Evolutionary conservation across 164 flowering plant genomes (phyloP).

Genomic region (grape (Vitis vinifera)): ASM3070453v1 NC_081818.1:7210001-7210500

Average conservation of each 20-base stretch:
- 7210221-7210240: too few relatives aligned
- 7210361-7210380: too few relatives aligned
- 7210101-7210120: constrained; percentile 11
- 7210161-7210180: not conserved
- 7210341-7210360: not conserved
- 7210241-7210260: too few relatives aligned
- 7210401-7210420: not conserved
- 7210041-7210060: constrained; percentile 1
- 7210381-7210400: too few relatives aligned
- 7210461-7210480: not conserved
- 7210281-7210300: too few relatives aligned
- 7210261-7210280: too few relatives aligned
- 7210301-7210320: too few relatives aligned
- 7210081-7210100: not conserved
- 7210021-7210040: too few relatives aligned
- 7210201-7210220: too few relatives aligned
- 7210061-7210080: not conserved
- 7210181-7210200: not conserved
- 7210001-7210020: too few relatives aligned
- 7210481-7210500: too few relatives aligned
- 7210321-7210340: not conserved
- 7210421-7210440: not conserved
- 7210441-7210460: not conserved
- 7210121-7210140: constrained; percentile 6
- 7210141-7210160: constrained; percentile 1